phyloP scores from a whole-genome alignment of 2,329 filamentous ascomycete species.

The Pestalotiopsis sp. region DNA sequence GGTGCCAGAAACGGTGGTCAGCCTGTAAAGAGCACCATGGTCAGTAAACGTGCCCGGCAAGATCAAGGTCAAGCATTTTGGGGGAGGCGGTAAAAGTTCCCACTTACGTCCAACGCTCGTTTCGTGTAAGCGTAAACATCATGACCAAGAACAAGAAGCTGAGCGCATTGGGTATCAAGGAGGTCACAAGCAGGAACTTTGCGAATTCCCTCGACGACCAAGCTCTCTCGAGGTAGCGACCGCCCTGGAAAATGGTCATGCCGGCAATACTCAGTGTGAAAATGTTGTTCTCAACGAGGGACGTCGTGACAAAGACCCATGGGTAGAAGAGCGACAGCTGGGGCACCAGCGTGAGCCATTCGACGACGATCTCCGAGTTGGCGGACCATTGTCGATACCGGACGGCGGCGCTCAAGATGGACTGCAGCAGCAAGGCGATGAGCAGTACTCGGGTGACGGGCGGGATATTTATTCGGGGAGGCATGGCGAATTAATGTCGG shows the following conservation, averaged over 20 bases:
- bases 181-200: slow-evolving; percentile 81
- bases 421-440: slow-evolving; percentile 73
- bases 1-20: slow-evolving; percentile 84
- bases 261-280: slow-evolving; percentile 80
- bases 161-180: slow-evolving; percentile 79
- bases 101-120: slow-evolving; percentile 70
- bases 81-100: background rate
- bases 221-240: slow-evolving; percentile 91
- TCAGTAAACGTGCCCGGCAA: slow-evolving; percentile 18
- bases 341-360: slow-evolving; percentile 87
- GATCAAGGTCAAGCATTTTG: background rate
- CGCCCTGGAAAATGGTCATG: slow-evolving; percentile 85
- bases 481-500: slow-evolving; percentile 55
- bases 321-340: slow-evolving; percentile 84
- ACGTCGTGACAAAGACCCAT: slow-evolving; percentile 87
- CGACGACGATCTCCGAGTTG: slow-evolving; percentile 70
- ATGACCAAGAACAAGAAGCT: slow-evolving; percentile 73
- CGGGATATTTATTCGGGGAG: slow-evolving; percentile 86
- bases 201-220: slow-evolving; percentile 92
- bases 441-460: slow-evolving; percentile 86
- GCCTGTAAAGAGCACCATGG: slow-evolving; percentile 45
- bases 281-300: slow-evolving; percentile 90
- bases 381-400: slow-evolving; percentile 71
- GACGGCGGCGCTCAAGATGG: slow-evolving; percentile 79
- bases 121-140: slow-evolving; percentile 71